These are phyloP conservation scores for Pythium folliculosum DNA, from an alignment of 352 stramenopile genomes.

Conservation along the genomic window DNA sequence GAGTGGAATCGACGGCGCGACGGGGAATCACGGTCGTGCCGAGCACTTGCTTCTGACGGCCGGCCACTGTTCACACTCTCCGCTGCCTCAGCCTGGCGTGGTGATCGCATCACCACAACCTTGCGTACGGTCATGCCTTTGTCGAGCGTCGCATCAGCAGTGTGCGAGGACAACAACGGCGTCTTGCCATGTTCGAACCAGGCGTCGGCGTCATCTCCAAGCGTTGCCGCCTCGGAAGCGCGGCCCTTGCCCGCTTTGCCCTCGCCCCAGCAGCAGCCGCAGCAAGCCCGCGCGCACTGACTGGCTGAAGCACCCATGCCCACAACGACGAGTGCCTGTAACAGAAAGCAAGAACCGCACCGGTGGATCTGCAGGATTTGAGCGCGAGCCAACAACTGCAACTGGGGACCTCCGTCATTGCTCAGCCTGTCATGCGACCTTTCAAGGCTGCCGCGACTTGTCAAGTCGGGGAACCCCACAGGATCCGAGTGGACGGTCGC, in stretches of 20 bases:
- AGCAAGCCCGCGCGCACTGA: conserved; percentile 11
- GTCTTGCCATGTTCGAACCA: conserved; percentile 73
- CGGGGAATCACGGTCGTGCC: background rate
- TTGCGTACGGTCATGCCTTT: conserved; percentile 51
- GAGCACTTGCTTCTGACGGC: background rate
- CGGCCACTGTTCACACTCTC: background rate
- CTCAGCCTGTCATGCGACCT: conserved; percentile 12
- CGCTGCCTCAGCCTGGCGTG: conserved; percentile 13
- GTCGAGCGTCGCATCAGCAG: conserved; percentile 37
- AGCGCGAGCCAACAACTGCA: background rate
- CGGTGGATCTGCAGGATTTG: background rate
- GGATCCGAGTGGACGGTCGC: background rate
- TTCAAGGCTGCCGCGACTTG: conserved; percentile 18
- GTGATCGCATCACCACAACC: conserved; percentile 52
- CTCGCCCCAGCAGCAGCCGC: conserved; percentile 13
- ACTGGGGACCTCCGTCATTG: background rate
- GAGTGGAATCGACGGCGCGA: background rate
- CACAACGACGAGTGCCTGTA: background rate
- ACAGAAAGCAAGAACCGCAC: background rate
- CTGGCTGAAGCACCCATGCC: conserved; percentile 10
- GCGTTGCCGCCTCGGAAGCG: background rate
- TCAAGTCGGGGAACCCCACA: background rate
- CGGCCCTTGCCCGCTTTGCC: background rate
- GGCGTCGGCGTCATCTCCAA: conserved; percentile 32
- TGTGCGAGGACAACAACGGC: conserved; percentile 50